phyloP scores from a whole-genome alignment of 805 yeast genomes.

The Candida germanica region DNA sequence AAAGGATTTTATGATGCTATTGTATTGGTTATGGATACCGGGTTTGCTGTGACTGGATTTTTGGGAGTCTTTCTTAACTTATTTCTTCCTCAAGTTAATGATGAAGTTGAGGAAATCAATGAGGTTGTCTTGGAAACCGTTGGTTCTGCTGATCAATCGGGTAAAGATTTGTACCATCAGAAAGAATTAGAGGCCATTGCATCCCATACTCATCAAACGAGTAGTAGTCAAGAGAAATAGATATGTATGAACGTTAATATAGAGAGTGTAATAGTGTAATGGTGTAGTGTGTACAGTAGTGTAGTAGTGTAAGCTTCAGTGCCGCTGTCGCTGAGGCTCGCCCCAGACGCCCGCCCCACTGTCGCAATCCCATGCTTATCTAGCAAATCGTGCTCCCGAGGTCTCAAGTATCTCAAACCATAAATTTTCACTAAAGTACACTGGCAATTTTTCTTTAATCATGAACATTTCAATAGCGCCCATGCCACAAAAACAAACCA shows the following conservation, averaged over 20 bases:
- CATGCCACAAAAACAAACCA: slow-evolving; percentile 9
- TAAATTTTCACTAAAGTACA: too few relatives aligned
- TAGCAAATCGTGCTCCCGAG: too few relatives aligned
- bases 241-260: too few relatives aligned
- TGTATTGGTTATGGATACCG: slow-evolving; percentile 66
- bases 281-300: too few relatives aligned
- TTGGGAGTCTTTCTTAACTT: slow-evolving; percentile 60
- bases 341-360: too few relatives aligned
- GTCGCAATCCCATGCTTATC: too few relatives aligned
- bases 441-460: too few relatives aligned
- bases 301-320: background rate
- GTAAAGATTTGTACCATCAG: slow-evolving; percentile 27
- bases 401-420: too few relatives aligned
- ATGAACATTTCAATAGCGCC: slow-evolving; percentile 20
- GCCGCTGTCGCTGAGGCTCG: too few relatives aligned
- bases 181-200: slow-evolving; percentile 29
- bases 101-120: slow-evolving; percentile 46
- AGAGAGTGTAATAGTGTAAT: too few relatives aligned
- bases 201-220: slow-evolving; percentile 10
- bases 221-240: slow-evolving; percentile 5
- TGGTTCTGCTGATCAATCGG: slow-evolving; percentile 39
- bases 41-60: slow-evolving; percentile 69
- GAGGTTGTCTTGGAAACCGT: slow-evolving; percentile 43
- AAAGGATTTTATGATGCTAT: slow-evolving; percentile 67
- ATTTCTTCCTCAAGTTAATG: slow-evolving; percentile 56